Evolutionary conservation across 2,329 filamentous ascomycete genomes (phyloP).

Genomic region (Gnomoniopsis smithogilvyi): DNA sequence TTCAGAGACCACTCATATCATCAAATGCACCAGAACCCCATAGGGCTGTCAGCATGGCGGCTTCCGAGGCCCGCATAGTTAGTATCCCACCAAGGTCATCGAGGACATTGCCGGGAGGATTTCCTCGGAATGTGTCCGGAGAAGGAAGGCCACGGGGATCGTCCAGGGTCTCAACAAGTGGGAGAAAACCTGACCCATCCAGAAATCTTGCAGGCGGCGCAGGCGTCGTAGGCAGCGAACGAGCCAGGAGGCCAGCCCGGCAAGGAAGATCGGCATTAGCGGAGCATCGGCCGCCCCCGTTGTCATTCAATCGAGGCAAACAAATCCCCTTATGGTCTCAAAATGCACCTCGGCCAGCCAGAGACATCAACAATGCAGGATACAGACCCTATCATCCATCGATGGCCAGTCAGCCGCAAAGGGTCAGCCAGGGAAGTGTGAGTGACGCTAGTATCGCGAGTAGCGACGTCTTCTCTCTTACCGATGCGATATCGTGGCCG

Average conservation of each 20-base stretch:
- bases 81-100: slow-evolving; percentile 1
- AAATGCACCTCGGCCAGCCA: not conserved
- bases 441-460: not conserved
- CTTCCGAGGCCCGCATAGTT: slow-evolving; percentile 3
- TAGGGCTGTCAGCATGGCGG: not conserved
- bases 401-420: not conserved
- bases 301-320: not conserved
- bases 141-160: not conserved
- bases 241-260: not conserved
- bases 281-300: not conserved
- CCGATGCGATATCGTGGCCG: slow-evolving; percentile 6
- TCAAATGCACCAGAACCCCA: not conserved
- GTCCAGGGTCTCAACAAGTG: not conserved
- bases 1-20: not conserved
- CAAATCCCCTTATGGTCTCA: not conserved
- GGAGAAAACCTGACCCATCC: not conserved
- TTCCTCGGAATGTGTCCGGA: not conserved
- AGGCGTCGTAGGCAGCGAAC: not conserved
- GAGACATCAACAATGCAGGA: not conserved
- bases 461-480: not conserved
- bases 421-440: not conserved
- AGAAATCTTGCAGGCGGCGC: not conserved
- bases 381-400: not conserved
- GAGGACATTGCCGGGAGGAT: not conserved
- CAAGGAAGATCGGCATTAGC: not conserved